Evolutionary conservation across 495 filamentous ascomycete genomes (phyloP), one percentile per base, ranked within the genome.

Genomic region (Xylaria telfairii): DNA sequence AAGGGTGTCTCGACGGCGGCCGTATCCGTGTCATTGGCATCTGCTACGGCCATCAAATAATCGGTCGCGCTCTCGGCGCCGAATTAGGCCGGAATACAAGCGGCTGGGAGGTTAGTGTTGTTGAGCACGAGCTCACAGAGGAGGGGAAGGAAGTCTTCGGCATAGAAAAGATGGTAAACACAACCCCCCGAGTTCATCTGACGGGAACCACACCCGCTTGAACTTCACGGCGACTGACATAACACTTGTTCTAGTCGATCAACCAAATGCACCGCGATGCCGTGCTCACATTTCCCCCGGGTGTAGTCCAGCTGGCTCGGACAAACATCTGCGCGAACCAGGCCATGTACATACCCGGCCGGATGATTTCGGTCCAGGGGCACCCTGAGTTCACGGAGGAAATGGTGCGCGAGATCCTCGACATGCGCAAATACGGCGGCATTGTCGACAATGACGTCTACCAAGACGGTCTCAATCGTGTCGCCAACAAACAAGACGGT

Each of bases 181-280:
- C 17, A 51, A 28, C 34, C 49, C 34, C 49, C 32, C 6, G 21
- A 26, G 8, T 44, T 37, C 37, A 54, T 32, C 17, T 56, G 1
- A 42, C 26, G n/a, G 9, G n/a, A 37, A 41, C 80, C 26, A 49
- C 34, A 61, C 56, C 61, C 60, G 17, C 42, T 72, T 54, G 26
- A 59, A 71, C 68, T 69, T 63, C 32, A 46, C 61, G 46, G 37
- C 39, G 62, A 53, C 61, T 70, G 28, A 65, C 67, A 42, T 34
- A 59, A 59, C n/a, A 47, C 47, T 64, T 59, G 49, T 51, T 15
- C 21, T 67, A 96, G 94, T 86, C 85, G 46, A 87, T 97, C 62
- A 90, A 94, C 73, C 94, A 97, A 81, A 96, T 97, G 94, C 94
- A 98, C 81, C 87, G 87, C 54, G 95, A 97, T 76, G 87, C 92